phyloP scores from a whole-genome alignment of 805 yeast genomes.

The Spathaspora gorwiae region DNA sequence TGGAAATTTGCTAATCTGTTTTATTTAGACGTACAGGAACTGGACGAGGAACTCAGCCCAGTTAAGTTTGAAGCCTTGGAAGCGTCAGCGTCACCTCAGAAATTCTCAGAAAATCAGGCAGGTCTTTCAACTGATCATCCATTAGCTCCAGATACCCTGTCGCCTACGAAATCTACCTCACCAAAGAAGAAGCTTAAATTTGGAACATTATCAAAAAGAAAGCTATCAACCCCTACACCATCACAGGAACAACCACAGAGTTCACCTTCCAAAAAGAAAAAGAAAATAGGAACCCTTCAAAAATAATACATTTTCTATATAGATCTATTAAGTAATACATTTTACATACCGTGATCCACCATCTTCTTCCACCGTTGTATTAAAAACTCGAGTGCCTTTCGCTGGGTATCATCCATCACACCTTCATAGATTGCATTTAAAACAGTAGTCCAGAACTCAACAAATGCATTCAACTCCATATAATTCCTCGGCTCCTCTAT shows the following conservation, averaged over 20 bases:
- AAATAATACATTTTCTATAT: background rate
- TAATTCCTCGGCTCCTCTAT: constrained; percentile 10
- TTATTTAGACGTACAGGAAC: background rate
- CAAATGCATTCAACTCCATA: constrained; percentile 32
- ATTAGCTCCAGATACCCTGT: background rate
- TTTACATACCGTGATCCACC: background rate
- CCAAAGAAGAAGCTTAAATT: background rate
- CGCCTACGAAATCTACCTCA: background rate
- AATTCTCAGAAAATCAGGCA: no score
- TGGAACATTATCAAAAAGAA: background rate
- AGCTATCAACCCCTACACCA: background rate
- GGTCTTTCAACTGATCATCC: background rate
- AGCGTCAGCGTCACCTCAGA: background rate
- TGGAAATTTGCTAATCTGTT: constrained; percentile 8
- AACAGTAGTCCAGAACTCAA: constrained; percentile 49
- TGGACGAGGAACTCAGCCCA: background rate
- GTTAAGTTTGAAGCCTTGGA: background rate
- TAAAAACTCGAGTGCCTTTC: constrained; percentile 23
- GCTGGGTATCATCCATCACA: constrained; percentile 22
- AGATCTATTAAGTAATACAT: background rate
- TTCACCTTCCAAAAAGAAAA: constrained; percentile 3
- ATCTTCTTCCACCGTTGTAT: constrained; percentile 30
- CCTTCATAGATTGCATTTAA: constrained; percentile 39
- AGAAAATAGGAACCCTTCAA: constrained; percentile 4
- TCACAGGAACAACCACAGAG: background rate